Evolutionary conservation across 768 basidiomycete genomes (phyloP), one percentile per base, ranked within the genome.

Genomic region (Boletus pseudopeckii): DNA sequence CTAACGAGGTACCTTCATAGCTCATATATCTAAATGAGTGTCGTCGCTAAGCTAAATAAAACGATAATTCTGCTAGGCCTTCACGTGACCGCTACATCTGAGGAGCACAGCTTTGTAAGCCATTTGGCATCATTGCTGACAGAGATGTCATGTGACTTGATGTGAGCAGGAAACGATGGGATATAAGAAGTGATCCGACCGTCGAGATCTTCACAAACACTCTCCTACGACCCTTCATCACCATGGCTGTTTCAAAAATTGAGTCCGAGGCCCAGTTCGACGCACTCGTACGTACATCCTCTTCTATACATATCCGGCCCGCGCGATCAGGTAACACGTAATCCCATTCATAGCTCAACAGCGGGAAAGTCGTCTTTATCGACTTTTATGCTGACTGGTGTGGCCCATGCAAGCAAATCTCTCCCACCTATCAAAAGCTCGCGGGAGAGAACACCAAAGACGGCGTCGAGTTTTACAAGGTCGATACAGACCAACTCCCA

Each of bases 391-490:
- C 63, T 6, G 17, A 20, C 0, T 62, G 63, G 63, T 64, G 63
- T 57, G 57, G 52, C 18, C 63, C 63, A 5, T 64, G 63, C 47
- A 55, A 0, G 15, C 0, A 2, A 0, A 64, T 65, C 3, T 62
- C 63, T 0, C 69, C 66, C 15, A 0, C 5, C 0, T 69, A 64
- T 18, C 28, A 59, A 2, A 1, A 10, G 1, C 28, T 54, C 4
- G 52, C 54, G 1, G 0, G 17, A 1, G 13, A 56, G 14, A 42
- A 48, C 0, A 53, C 63, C 4, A 56, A 52, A 38, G 50, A 62
- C 1, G 65, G 57, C 8, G 63, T 84, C 55, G 74, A 73, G 15
- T 90, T 87, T 72, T 85, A 82, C 77, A 90, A 88, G 68, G 78
- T 90, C 54, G 83, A 92, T 58, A 79, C 87, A 18, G 88, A 92